Base-by-base conservation (phyloP, 164 flowering plant species). In the Tinospora cordifolia region DNA sequence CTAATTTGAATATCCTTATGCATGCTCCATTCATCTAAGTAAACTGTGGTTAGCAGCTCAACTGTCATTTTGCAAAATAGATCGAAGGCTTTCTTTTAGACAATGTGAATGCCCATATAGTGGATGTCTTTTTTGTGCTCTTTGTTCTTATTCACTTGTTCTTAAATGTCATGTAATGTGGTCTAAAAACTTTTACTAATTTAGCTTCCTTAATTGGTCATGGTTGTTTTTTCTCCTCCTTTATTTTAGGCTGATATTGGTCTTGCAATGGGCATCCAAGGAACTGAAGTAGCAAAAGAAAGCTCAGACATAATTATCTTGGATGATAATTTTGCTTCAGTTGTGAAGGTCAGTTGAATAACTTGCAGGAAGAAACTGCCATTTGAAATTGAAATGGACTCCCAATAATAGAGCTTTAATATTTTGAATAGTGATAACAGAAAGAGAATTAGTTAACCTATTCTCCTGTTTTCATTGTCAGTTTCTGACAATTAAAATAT, bases 281-380 rank as follows among this genome's bases (percentile, higher is more conserved):
- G 97, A 69, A 94, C 98, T 51, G 99, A 94, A 83, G 99, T 94
- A 75, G 99, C 99, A 6, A 94, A 94, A 78, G 99, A 92, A 79
- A 94, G 92, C 78, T 88, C 97, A 36, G 99, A 94, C 75, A 90
- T 94, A 65, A 92, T 94, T n/a, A 94, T 94, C 47, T 75, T 94
- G 84, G 99, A 94, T 79, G 99, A 94, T 66, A 89, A 94, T 75
- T 94, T 94, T 80, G 74, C 93, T 59, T 87, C 98, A 3, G 97
- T 94, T 77, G 98, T 94, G 25, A 92, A 90, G 97, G 98, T 91
- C 49, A 67, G 81, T 76, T 27, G 34, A n/a, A 39, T 17, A 39
- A 54, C 9, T 24, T 19, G 9, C 1, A 10, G n/a, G 60, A 5
- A 54, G 24, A 54, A 54, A 54, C 24, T 54, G 24, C 60, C 9